phyloP scores from a whole-genome alignment of 768 basidiomycete genomes.

The Russula vinacea region DNA sequence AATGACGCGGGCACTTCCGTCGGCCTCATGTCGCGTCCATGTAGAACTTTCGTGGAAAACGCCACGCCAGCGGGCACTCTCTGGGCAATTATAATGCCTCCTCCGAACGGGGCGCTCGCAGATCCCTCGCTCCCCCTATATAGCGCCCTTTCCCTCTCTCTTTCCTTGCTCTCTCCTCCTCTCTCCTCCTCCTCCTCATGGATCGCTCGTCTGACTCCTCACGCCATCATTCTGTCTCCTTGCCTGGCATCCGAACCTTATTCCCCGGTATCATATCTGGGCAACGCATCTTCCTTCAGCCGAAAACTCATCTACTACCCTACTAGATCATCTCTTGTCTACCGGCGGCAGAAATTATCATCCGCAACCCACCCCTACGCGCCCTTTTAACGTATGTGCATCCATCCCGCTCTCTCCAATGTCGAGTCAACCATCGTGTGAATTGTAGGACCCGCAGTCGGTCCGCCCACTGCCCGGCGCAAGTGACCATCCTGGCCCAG shows the following conservation, averaged over 20 bases:
- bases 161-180: slow-evolving; percentile 8
- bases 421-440: background rate
- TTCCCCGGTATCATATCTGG: slow-evolving; percentile 33
- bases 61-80: slow-evolving; percentile 28
- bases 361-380: slow-evolving; percentile 8
- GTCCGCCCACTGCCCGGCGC: slow-evolving; percentile 12
- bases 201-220: slow-evolving; percentile 21
- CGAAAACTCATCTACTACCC: slow-evolving; percentile 24
- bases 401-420: background rate
- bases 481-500: background rate
- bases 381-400: slow-evolving; percentile 10
- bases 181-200: slow-evolving; percentile 17
- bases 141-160: slow-evolving; percentile 24
- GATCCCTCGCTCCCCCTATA: slow-evolving; percentile 28
- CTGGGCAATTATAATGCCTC: slow-evolving; percentile 27
- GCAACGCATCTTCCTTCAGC: slow-evolving; percentile 11
- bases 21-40: slow-evolving; percentile 27
- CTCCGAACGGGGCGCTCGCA: slow-evolving; percentile 28
- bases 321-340: slow-evolving; percentile 27
- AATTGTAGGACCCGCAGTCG: slow-evolving; percentile 15
- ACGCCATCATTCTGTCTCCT: slow-evolving; percentile 25
- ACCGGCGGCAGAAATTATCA: slow-evolving; percentile 18
- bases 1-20: slow-evolving; percentile 26
- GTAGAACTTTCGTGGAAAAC: slow-evolving; percentile 29
- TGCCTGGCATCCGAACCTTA: slow-evolving; percentile 36